Evolutionary conservation across 345 rosid genomes (phyloP).

Genomic region (Camelina neglecta): DNA sequence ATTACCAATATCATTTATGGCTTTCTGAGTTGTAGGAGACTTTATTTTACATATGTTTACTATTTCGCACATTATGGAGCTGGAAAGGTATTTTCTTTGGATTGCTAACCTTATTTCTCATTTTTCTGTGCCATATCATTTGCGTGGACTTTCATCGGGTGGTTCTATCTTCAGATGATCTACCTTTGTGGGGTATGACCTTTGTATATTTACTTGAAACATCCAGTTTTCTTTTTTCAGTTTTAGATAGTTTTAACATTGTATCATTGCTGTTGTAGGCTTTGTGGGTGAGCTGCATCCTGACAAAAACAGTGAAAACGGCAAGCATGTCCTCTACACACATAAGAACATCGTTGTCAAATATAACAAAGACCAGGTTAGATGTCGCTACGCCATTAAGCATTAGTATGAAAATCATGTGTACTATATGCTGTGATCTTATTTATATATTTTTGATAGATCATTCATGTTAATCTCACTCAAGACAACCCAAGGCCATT

Average conservation of each 20-base stretch:
- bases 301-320: constrained; percentile 77
- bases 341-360: constrained; percentile 69
- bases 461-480: constrained; percentile 86
- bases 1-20: constrained; percentile 5
- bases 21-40: constrained; percentile 7
- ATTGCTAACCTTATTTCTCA: constrained; percentile 41
- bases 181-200: constrained; percentile 84
- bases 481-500: constrained; percentile 80
- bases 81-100: not conserved
- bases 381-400: constrained; percentile 32
- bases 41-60: not conserved
- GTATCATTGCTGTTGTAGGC: constrained; percentile 52
- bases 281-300: constrained; percentile 85
- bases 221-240: not conserved
- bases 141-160: constrained; percentile 38
- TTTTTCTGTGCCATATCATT: constrained; percentile 38
- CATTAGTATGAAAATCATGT: constrained; percentile 24
- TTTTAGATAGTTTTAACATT: not conserved
- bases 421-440: constrained; percentile 16
- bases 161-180: constrained; percentile 74
- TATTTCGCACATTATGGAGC: constrained; percentile 10
- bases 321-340: constrained; percentile 75
- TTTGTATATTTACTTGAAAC: constrained; percentile 18
- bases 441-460: constrained; percentile 47
- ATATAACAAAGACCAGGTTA: constrained; percentile 87